phyloP scores from a whole-genome alignment of 1,139 yeast genomes.

The Dujonia santamariae region DNA sequence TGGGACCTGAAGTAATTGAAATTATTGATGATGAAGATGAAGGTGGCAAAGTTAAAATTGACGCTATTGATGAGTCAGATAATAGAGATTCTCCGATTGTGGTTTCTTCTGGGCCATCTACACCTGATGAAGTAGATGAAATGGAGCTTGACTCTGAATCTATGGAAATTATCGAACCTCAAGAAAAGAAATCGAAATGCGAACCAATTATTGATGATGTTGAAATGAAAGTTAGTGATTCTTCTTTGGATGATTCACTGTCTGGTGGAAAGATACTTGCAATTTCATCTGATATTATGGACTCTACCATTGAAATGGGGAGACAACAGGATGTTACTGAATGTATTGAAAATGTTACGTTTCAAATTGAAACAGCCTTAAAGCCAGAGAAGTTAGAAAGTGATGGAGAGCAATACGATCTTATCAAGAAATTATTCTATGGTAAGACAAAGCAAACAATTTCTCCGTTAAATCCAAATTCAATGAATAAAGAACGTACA shows the following conservation, averaged over 20 bases:
- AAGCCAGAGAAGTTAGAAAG: constrained; percentile 62
- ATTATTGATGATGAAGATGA: constrained; percentile 10
- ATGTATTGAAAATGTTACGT: constrained; percentile 92
- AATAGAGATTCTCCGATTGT: constrained; percentile 10
- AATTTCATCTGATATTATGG: constrained; percentile 63
- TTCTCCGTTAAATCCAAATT: constrained; percentile 25
- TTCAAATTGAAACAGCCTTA: constrained; percentile 87
- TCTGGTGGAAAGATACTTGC: not conserved
- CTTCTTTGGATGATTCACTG: constrained; percentile 2
- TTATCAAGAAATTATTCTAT: constrained; percentile 74
- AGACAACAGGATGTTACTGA: constrained; percentile 97
- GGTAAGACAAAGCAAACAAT: constrained; percentile 57
- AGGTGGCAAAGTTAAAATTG: constrained; percentile 10
- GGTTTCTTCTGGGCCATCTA: constrained; percentile 12
- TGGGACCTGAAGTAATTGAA: constrained; percentile 11
- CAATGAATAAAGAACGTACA: constrained; percentile 57
- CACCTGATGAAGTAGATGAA: constrained; percentile 8
- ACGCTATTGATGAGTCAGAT: constrained; percentile 5
- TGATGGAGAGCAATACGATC: constrained; percentile 80
- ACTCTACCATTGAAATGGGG: constrained; percentile 73
- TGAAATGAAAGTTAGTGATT: constrained; percentile 8
- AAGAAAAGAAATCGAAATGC: not conserved
- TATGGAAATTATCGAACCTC: constrained; percentile 8
- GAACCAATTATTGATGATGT: constrained; percentile 5
- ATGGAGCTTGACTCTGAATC: constrained; percentile 6